Conservation (phyloP, 202 grass and related monocot species). For the Sporobolus alterniflorus region DNA sequence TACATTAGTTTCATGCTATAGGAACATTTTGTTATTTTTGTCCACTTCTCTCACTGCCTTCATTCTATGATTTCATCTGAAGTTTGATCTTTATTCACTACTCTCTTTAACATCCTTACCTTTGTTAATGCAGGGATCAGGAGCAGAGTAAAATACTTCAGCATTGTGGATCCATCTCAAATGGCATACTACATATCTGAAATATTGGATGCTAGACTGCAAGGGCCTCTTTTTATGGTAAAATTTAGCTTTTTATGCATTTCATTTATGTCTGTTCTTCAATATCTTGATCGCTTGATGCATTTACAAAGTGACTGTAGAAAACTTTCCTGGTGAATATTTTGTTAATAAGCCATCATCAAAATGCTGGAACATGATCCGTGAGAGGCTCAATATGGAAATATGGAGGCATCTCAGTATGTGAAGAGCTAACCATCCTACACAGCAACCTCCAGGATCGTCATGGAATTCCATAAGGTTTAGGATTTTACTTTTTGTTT, state of each 20-base stretch:
- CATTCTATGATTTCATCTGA: conserved; percentile 12
- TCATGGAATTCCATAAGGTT: no score
- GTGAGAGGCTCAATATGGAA: conserved; percentile 79
- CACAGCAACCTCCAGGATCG: conserved; percentile 74
- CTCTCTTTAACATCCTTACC: conserved; percentile 2
- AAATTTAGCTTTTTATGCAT: no score
- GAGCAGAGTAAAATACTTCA: conserved; percentile 85
- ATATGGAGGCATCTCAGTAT: conserved; percentile 56
- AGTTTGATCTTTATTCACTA: not conserved
- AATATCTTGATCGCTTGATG: conserved; percentile 14
- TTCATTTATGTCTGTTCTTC: no score
- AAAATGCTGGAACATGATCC: conserved; percentile 85
- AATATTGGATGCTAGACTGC: conserved; percentile 70
- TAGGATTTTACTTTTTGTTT: no score
- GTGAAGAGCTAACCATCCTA: conserved; percentile 58
- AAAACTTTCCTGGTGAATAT: conserved; percentile 65
- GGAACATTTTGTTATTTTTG: not conserved
- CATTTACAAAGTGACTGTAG: conserved; percentile 59
- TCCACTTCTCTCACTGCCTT: not conserved
- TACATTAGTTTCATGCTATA: not conserved
- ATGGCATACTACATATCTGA: conserved; percentile 78
- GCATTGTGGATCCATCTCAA: conserved; percentile 70
- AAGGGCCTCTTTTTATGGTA: conserved; percentile 84
- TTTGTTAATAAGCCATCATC: conserved; percentile 60
- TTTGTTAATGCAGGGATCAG: conserved; percentile 66